Conservation (phyloP, 2,329 filamentous ascomycete genomes). For the Colletotrichum theobromicola region DNA sequence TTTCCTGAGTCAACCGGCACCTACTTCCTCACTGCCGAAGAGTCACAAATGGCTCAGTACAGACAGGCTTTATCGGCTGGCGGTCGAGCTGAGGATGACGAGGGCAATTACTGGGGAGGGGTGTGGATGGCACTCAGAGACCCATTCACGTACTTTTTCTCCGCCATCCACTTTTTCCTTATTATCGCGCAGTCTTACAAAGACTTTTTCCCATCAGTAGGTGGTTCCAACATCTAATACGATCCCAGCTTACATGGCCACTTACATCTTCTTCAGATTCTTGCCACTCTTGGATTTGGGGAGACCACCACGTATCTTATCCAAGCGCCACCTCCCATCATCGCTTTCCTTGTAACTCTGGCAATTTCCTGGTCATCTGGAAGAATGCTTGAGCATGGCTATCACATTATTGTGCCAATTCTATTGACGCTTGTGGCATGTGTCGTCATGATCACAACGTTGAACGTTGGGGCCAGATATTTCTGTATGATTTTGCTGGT, state of each 20-base stretch:
- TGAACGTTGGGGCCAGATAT: conserved; percentile 46
- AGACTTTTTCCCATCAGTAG: conserved; percentile 46
- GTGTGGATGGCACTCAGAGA: conserved; percentile 36
- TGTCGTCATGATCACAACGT: conserved; percentile 45
- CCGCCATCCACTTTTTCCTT: conserved; percentile 44
- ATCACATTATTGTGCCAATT: conserved; percentile 44
- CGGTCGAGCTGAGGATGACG: conserved; percentile 38
- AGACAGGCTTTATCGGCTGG: conserved; percentile 39
- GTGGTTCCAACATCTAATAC: not conserved
- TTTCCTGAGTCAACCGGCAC: conserved; percentile 36
- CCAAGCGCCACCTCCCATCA: conserved; percentile 45
- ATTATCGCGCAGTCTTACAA: conserved; percentile 48
- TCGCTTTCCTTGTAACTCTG: conserved; percentile 44
- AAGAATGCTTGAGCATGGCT: conserved; percentile 41
- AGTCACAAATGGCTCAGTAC: conserved; percentile 41
- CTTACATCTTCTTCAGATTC: conserved; percentile 25
- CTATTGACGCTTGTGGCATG: conserved; percentile 40
- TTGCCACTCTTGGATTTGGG: conserved; percentile 31
- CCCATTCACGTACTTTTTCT: conserved; percentile 42
- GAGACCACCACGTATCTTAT: conserved; percentile 41
- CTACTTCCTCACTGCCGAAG: conserved; percentile 40
- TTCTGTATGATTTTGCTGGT: conserved; percentile 45
- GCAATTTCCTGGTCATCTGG: conserved; percentile 43
- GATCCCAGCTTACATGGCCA: not conserved
- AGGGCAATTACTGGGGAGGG: conserved; percentile 42